Base-by-base conservation (phyloP, 1,139 yeast genomes). In the Candida smagusa region DNA sequence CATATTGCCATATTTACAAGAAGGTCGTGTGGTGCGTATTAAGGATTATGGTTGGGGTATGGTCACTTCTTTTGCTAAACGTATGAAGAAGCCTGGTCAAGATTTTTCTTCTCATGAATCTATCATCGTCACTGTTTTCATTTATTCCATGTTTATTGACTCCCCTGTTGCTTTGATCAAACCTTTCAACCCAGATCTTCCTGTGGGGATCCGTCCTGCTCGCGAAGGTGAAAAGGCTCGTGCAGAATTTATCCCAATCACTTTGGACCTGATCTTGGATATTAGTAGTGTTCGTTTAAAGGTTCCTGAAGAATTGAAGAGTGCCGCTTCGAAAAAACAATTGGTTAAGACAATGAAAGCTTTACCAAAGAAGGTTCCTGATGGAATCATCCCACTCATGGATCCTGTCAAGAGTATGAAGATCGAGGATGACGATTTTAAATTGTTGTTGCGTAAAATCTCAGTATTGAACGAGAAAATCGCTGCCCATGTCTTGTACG, bases 11-110 rank as follows among this genome's bases (percentile, higher is more conserved):
- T 94, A 84, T 58, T 67, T 94, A 50, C 95, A 89, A 60, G 80
- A 88, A 22, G 99, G 99, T 28, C 77, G 98, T 61, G 74, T 94
- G 41, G 66, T 90, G 32, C 80, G 81, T 50, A 78, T 94, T 12
- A 74, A 74, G 40, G 86, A 89, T 47, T 94, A 89, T 57, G 97
- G 96, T 8, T 94, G 98, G 98, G 97, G 92, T 39, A 85, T 87
- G 59, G 92, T 90, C 13, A 81, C 87, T 7, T 77, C 81, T 28
- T 86, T 82, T 52, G 72, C 76, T 34, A 89, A 88, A 59, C 76
- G 97, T 59, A 65, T 64, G 22, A 76, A 71, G 49, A 81, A 79
- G 55, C 73, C 74, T 43, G 73, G 79, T 24, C 74, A 71, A 43
- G 64, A 68, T 9, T 81, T 63, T 52, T 68, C 82, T 9, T 95